Evolutionary conservation across 2,329 filamentous ascomycete species (phyloP).

Genomic region (Apiospora marii): DNA sequence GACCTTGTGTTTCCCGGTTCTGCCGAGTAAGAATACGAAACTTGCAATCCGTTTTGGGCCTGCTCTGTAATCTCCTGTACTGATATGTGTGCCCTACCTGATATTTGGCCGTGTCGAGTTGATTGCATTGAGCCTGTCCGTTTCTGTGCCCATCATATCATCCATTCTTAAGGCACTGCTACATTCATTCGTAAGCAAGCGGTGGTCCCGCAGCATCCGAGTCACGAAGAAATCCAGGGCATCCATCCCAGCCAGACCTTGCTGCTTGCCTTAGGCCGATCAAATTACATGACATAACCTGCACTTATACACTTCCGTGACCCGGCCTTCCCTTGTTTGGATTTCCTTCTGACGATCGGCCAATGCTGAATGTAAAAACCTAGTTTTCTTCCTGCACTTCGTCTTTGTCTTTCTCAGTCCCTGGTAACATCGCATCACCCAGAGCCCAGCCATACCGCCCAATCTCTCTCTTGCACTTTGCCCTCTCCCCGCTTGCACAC

Average conservation of each 20-base stretch:
- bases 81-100: not conserved
- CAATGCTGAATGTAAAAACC: constrained; percentile 7
- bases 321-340: constrained; percentile 16
- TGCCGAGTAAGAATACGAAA: constrained; percentile 15
- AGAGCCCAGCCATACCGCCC: not conserved
- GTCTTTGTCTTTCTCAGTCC: not conserved
- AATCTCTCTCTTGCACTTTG: not conserved
- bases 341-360: constrained; percentile 15
- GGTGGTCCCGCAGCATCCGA: constrained; percentile 17
- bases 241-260: not conserved
- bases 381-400: constrained; percentile 16
- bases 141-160: not conserved
- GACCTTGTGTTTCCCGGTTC: not conserved
- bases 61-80: not conserved
- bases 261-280: constrained; percentile 1
- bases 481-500: not conserved
- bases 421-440: constrained; percentile 2
- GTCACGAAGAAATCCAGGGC: constrained; percentile 8
- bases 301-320: constrained; percentile 18
- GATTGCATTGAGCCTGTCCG: not conserved
- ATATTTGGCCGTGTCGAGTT: not conserved
- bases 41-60: not conserved
- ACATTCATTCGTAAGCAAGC: constrained; percentile 12
- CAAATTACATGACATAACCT: constrained; percentile 16
- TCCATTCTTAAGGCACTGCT: not conserved